phyloP scores from a whole-genome alignment of 352 stramenopile genomes.

The Pythium pyrilobum region DNA sequence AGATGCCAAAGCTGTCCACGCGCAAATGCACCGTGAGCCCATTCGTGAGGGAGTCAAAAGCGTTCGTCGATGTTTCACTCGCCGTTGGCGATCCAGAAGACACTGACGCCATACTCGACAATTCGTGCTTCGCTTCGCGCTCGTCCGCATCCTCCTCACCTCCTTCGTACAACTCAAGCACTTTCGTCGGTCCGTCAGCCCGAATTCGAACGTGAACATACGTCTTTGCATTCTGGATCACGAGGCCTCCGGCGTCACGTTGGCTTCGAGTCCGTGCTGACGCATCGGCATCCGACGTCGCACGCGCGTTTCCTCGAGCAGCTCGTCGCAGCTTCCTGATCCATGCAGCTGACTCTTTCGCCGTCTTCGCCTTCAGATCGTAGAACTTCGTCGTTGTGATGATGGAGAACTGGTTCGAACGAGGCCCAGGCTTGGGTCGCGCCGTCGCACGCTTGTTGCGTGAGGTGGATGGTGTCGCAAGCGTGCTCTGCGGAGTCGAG shows the following conservation, averaged over 20 bases:
- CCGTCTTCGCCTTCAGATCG: slow-evolving; percentile 74
- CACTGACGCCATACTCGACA: slow-evolving; percentile 57
- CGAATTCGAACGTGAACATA: slow-evolving; percentile 83
- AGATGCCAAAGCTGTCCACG: slow-evolving; percentile 77
- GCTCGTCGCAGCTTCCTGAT: slow-evolving; percentile 61
- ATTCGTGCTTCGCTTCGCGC: slow-evolving; percentile 69
- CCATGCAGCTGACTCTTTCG: slow-evolving; percentile 67
- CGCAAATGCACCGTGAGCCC: slow-evolving; percentile 65
- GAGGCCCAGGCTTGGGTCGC: slow-evolving; percentile 20
- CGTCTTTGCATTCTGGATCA: slow-evolving; percentile 77
- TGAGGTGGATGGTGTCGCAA: slow-evolving; percentile 25
- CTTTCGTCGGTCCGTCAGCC: slow-evolving; percentile 86
- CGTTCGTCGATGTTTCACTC: slow-evolving; percentile 73
- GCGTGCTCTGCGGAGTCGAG: slow-evolving; percentile 19
- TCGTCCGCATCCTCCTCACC: slow-evolving; percentile 84
- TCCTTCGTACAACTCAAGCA: slow-evolving; percentile 88
- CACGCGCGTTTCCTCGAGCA: slow-evolving; percentile 29
- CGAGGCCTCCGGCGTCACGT: slow-evolving; percentile 30
- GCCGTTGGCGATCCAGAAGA: slow-evolving; percentile 63
- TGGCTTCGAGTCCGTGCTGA: slow-evolving; percentile 9
- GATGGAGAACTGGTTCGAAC: slow-evolving; percentile 83
- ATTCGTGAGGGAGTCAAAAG: slow-evolving; percentile 59
- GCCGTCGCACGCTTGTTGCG: slow-evolving; percentile 16
- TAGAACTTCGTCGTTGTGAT: slow-evolving; percentile 84
- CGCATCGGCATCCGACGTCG: slow-evolving; percentile 11